Evolutionary conservation across 176 grass and related monocot species (phyloP).

Genomic region (Calamus simplicifolius): DNA sequence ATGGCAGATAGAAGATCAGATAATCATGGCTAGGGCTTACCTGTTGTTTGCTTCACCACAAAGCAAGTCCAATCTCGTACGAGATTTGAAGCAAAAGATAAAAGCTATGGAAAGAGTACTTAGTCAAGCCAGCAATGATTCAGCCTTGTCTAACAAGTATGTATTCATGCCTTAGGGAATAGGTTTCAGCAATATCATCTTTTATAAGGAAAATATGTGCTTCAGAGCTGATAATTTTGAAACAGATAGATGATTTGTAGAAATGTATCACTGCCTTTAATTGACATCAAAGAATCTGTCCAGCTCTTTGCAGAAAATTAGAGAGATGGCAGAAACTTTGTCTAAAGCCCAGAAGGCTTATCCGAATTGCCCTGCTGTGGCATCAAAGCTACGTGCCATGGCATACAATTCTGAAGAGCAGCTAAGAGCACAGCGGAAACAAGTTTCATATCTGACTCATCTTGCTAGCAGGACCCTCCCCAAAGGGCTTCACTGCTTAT

Average conservation of each 20-base stretch:
- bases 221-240: no score
- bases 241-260: no score
- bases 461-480: constrained; percentile 60
- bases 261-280: constrained; percentile 13
- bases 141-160: constrained; percentile 56
- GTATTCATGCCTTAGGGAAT: no score
- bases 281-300: constrained; percentile 26
- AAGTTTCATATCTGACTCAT: constrained; percentile 66
- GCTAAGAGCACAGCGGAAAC: constrained; percentile 54
- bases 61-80: constrained; percentile 42
- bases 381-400: constrained; percentile 69
- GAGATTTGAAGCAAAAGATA: constrained; percentile 68
- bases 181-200: no score
- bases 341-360: constrained; percentile 48
- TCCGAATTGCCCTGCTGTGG: constrained; percentile 59
- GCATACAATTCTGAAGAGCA: constrained; percentile 63
- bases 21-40: constrained; percentile 65
- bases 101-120: constrained; percentile 68
- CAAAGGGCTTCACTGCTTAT: constrained; percentile 84
- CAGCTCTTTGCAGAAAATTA: constrained; percentile 83
- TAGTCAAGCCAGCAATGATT: constrained; percentile 33
- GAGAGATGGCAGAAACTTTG: constrained; percentile 54
- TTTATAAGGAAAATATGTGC: no score
- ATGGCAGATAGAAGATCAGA: constrained; percentile 77
- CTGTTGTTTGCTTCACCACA: constrained; percentile 46